These are phyloP conservation scores for Amphirosellinia nigrospora DNA, from an alignment of 495 filamentous ascomycete species.

Conservation along the genomic window DNA sequence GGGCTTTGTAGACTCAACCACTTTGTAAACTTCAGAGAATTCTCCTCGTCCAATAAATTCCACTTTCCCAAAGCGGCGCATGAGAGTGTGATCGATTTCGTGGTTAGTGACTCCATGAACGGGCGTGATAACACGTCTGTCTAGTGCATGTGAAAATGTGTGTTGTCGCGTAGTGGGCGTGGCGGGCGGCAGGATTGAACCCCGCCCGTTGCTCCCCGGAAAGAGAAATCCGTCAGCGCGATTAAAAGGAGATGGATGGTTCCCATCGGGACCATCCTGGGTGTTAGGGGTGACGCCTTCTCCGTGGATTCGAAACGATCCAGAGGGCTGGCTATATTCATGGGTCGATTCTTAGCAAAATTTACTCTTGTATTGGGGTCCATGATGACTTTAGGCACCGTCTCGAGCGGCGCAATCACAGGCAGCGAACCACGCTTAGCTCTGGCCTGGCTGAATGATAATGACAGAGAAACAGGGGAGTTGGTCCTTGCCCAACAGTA, in stretches of 20 bases:
- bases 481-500: constrained; percentile 27
- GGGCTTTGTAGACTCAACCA: constrained; percentile 53
- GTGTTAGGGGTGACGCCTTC: constrained; percentile 75
- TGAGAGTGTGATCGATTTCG: constrained; percentile 74
- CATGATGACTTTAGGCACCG: constrained; percentile 27
- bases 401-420: constrained; percentile 45
- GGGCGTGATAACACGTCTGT: constrained; percentile 48
- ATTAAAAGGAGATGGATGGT: constrained; percentile 75
- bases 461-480: constrained; percentile 25
- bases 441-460: constrained; percentile 49
- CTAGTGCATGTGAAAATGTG: constrained; percentile 26
- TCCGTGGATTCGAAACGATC: constrained; percentile 54
- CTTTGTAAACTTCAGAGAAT: constrained; percentile 90
- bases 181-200: constrained; percentile 65
- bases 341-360: constrained; percentile 53
- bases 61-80: constrained; percentile 74
- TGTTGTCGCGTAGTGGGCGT: constrained; percentile 79
- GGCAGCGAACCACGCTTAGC: constrained; percentile 36
- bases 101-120: constrained; percentile 41
- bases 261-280: constrained; percentile 81
- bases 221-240: constrained; percentile 46
- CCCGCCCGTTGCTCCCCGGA: constrained; percentile 36
- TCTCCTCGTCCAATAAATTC: constrained; percentile 84
- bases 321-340: constrained; percentile 58
- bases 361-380: constrained; percentile 38